Base-by-base conservation (phyloP, 495 filamentous ascomycete species). In the Jackrogersella minutella region DNA sequence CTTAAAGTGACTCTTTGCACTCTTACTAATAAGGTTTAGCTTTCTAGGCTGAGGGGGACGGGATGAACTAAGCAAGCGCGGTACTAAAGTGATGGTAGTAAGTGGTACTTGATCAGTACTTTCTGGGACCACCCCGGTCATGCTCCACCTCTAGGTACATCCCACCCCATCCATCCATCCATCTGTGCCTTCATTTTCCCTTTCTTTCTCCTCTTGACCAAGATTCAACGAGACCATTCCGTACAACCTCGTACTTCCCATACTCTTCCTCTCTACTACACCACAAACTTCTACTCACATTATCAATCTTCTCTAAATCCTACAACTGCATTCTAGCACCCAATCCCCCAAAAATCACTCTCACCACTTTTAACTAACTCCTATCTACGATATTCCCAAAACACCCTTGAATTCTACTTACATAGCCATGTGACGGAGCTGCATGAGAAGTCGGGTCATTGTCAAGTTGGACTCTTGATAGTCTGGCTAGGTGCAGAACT, bases 401-500 rank as follows among this genome's bases (percentile, higher is more conserved):
- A 16, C n/a, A 31, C 44, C 44, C 26, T 49, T 17, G 31, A 37
- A 26, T 28, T 53, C 44, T 17, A 57, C 30, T 53, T 52, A 36
- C 39, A 66, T 47, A 70, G 68, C 64, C 70, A 74, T 74, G 72
- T 74, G 55, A 74, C 68, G 60, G 64, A 73, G 72, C 70, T 74
- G 72, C 67, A 73, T 71, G 70, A 66, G 62, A 70, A 73, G 66
- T 63, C 67, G 64, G 66, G 66, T 69, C 66, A 60, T 73, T 66
- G 44, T 73, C 65, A 69, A 67, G 66, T 74, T 74, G 67, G 72
- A 73, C 72, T 73, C 62, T 64, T 61, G 47, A 73, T 56, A 70
- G 72, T 74, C 72, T 74, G 52, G 70, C 70, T 58, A 63, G 72
- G 72, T 73, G 66, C 70, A 64, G 72, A 74, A 57, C 65, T 67